A percentile compares a stretch with the other conserved stretches of the same genome.
phyloP scores from a whole-genome alignment of 108 stramenopile species.

The Pseudonitzschia pungens region DNA sequence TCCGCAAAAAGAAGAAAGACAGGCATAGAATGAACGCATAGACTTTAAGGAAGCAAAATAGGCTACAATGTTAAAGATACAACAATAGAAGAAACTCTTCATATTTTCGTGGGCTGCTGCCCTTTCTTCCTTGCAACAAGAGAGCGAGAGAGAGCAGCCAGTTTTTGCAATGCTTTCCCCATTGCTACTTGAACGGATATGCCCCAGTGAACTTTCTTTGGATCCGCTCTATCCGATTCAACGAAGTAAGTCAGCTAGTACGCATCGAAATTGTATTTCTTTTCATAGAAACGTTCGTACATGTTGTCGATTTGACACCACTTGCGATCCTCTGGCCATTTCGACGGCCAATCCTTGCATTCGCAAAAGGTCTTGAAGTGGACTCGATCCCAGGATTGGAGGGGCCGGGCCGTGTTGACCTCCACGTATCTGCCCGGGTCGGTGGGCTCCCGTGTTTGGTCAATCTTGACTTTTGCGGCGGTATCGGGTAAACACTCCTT shows the following conservation, averaged over 20 bases:
- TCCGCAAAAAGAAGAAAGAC: too few relatives aligned
- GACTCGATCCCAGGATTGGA: constrained; percentile 30
- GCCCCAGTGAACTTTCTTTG: background rate
- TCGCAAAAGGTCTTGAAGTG: constrained; percentile 42
- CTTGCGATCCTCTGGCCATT: constrained; percentile 36
- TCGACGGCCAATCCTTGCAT: constrained; percentile 43
- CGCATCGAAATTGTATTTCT: constrained; percentile 49
- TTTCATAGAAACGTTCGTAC: constrained; percentile 32
- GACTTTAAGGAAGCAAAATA: too few relatives aligned
- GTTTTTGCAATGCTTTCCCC: too few relatives aligned
- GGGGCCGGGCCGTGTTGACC: constrained; percentile 36
- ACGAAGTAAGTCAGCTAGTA: constrained; percentile 3
- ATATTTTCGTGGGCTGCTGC: too few relatives aligned
- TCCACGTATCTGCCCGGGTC: background rate
- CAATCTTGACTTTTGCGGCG: constrained; percentile 29
- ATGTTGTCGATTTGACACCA: constrained; percentile 35
- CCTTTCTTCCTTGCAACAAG: too few relatives aligned
- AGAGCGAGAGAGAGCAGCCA: too few relatives aligned
- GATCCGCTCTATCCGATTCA: background rate
- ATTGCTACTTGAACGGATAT: too few relatives aligned
- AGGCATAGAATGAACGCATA: too few relatives aligned
- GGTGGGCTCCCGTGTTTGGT: background rate
- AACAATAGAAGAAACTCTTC: too few relatives aligned
- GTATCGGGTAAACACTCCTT: constrained; percentile 30
- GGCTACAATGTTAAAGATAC: too few relatives aligned